Base-by-base conservation (phyloP, 768 basidiomycete species). In the Zangia roseola region DNA sequence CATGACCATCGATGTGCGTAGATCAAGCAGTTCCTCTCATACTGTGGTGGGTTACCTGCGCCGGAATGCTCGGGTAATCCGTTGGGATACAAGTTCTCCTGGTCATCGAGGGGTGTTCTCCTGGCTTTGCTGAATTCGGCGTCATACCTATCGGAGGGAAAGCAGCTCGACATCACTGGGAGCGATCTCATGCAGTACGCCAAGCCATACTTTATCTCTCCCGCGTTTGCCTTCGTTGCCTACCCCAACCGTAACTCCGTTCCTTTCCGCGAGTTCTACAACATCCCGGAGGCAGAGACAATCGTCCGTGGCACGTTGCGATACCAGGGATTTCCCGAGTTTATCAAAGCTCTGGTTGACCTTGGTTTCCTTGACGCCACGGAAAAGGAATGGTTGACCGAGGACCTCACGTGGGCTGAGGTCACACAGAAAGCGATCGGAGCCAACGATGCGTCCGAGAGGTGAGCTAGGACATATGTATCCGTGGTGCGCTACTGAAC, bases 71-170 rank as follows among this genome's bases (percentile, higher is more conserved):
- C 92, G 5, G 84, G 85, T 62, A 99, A 98, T 74, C 94, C 97
- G 3, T 86, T 98, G 48, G 95, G 95, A 10, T 99, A 97, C 83
- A 97, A 97, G 69, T 97, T 99, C 75, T 97, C 93, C 31, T 98
- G 97, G 97, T 95, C 93, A 7, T 90, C 94, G 8, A 88, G 93
- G 19, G 95, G 94, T 43, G 94, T 94, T 37, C 86, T 99, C 47
- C 87, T 97, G 57, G 95, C 97, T 2, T 81, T 97, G 43, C 81
- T 94, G 60, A 98, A 98, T 76, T 76, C 80, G 30, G 97, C 92
- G 17, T 84, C 88, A 4, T 94, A 86, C 73, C 76, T 88, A 62
- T 75, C 82, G 33, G 72, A 78, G 45, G 81, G 84, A 26, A 71
- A 90, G 69, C 72, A 79, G 39, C 74, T 84, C 43, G 74, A 80